Evolutionary conservation across 1,139 yeast genomes (phyloP), one percentile per base, ranked within the genome.

Genomic region (Nakaseomyces nivariensis): DNA sequence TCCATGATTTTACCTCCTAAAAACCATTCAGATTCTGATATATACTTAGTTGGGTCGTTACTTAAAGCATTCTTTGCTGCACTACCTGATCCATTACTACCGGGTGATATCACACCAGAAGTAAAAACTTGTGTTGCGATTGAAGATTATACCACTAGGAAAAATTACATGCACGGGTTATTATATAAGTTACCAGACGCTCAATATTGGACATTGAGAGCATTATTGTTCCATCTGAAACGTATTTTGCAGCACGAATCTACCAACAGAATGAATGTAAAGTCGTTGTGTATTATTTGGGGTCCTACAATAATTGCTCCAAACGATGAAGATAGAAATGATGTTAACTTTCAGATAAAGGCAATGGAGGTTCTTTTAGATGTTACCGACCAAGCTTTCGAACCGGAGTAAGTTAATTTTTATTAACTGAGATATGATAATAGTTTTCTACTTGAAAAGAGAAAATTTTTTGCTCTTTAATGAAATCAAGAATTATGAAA

Each of bases 101-200:
- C 90, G 0, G 67, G 67, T 5, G 79, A 75, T 37, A 77, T 79
- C 49, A 73, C 78, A 52, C 74, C 74, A 47, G 74, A 77, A 24
- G 80, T 85, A 54, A 73, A 89, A 51, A 85, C 82, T 43, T 89
- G 95, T 10, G 84, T 89, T 29, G 81, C 84, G 60, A 80, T 88
- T 49, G 75, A 71, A 41, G 83, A 82, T 56, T 74, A 73, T 33
- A 72, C 72, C 17, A 73, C 77, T 43, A 72, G 85, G 56, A 73
- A 79, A 48, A 89, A 88, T 59, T 85, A 83, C 54, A 74, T 92
- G 59, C 98, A 92, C 67, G 88, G 88, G 48, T 77, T 87, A 52
- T 87, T 92, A 45, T 92, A 84, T 69, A 85, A 85, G 58, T 75
- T 92, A 50, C 97, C 97, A 0, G 98, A 92, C 67, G 94, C 96